Percentiles rank a stretch among this genome's conserved stretches.
Evolutionary conservation across 2,329 filamentous ascomycete genomes (phyloP).

Genomic region (Alternaria gaisen): DNA sequence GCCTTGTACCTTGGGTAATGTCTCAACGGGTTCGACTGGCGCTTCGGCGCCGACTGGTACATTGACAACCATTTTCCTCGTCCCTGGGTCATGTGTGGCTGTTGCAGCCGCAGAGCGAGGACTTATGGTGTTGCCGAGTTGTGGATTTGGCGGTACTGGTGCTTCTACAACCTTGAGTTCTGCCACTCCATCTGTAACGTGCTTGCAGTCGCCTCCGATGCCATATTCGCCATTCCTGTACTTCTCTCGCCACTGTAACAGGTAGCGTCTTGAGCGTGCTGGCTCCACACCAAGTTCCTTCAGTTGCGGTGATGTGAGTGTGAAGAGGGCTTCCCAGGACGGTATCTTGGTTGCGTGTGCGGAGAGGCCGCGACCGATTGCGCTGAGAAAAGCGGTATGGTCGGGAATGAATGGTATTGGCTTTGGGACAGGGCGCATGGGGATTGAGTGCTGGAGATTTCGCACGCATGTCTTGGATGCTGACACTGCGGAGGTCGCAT

Average conservation of each 20-base stretch:
- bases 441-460: conserved; percentile 52
- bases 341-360: conserved; percentile 87
- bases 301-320: conserved; percentile 78
- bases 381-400: conserved; percentile 81
- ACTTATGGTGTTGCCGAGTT: conserved; percentile 33
- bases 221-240: conserved; percentile 82
- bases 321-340: conserved; percentile 90
- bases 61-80: conserved; percentile 68
- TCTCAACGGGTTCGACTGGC: conserved; percentile 52
- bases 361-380: conserved; percentile 88
- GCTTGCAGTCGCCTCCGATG: conserved; percentile 80
- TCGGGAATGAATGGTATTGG: conserved; percentile 89
- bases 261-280: conserved; percentile 80
- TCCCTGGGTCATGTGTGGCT: conserved; percentile 63
- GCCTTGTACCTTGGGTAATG: conserved; percentile 66
- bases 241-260: conserved; percentile 86
- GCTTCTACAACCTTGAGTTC: conserved; percentile 68
- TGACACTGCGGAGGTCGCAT: conserved; percentile 35
- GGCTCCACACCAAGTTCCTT: conserved; percentile 86
- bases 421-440: conserved; percentile 63
- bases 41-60: conserved; percentile 56
- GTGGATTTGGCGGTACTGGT: conserved; percentile 48
- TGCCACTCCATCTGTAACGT: conserved; percentile 69
- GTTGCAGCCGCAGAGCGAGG: conserved; percentile 54
- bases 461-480: conserved; percentile 44